phyloP scores from a whole-genome alignment of 345 rosid species.

The Gossypioides kirkii region DNA sequence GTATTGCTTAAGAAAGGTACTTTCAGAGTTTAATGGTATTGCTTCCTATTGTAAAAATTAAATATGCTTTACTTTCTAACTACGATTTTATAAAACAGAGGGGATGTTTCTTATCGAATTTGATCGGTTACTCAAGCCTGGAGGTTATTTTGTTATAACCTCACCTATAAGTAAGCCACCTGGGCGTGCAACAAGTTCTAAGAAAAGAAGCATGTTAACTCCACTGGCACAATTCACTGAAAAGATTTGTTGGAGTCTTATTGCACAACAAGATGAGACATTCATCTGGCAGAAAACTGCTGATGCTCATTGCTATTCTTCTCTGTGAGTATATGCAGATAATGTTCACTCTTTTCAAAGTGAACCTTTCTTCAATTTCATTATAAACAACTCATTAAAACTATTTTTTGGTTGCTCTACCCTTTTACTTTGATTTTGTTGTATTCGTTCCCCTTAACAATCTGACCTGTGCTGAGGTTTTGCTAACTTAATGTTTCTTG shows the following conservation, averaged over 20 bases:
- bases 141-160: conserved; percentile 91
- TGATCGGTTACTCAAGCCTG: conserved; percentile 90
- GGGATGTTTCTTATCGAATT: conserved; percentile 86
- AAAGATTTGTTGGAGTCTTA: conserved; percentile 77
- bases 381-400: conserved; percentile 3
- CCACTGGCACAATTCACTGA: conserved; percentile 59
- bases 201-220: conserved; percentile 49
- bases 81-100: conserved; percentile 40
- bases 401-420: neutral
- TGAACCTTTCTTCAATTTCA: neutral
- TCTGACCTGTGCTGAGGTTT: neutral
- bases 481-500: conserved; percentile 10
- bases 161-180: conserved; percentile 59
- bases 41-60: neutral
- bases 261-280: conserved; percentile 94
- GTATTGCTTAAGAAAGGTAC: conserved; percentile 80
- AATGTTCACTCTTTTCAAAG: conserved; percentile 4
- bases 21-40: neutral
- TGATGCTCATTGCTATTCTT: conserved; percentile 52
- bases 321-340: conserved; percentile 50
- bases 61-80: conserved; percentile 19
- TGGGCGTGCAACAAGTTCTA: conserved; percentile 40
- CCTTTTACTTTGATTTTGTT: conserved; percentile 2
- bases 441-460: neutral
- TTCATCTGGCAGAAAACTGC: conserved; percentile 92